Conservation (phyloP, 2,329 filamentous ascomycete species). For the Botrytis hyacinthi region DNA sequence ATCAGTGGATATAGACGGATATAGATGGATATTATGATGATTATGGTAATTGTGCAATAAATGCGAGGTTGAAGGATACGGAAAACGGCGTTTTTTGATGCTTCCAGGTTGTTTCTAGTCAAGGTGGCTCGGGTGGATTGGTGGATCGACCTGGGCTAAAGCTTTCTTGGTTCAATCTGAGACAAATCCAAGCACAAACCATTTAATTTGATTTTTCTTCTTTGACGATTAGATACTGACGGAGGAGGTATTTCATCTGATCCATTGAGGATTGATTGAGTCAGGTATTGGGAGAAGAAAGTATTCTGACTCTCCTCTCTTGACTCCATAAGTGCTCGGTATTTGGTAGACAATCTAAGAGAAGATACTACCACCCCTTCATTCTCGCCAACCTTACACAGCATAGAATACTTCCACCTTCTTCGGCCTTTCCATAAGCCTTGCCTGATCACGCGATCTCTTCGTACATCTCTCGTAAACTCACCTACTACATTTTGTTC, state of each 20-base stretch:
- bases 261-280: not conserved
- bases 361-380: not conserved
- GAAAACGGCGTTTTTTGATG: not conserved
- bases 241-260: not conserved
- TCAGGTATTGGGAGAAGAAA: not conserved
- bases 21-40: not conserved
- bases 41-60: not conserved
- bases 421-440: constrained; percentile 4
- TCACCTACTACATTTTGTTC: not conserved
- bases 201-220: not conserved
- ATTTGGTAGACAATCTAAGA: too few relatives aligned
- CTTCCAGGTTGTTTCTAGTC: not conserved
- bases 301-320: too few relatives aligned
- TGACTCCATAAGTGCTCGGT: too few relatives aligned
- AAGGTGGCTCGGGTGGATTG: not conserved
- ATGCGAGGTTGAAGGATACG: not conserved
- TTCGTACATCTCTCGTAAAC: not conserved
- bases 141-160: not conserved
- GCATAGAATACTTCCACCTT: not conserved
- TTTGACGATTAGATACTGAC: not conserved
- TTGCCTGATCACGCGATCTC: not conserved
- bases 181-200: not conserved
- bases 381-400: constrained; percentile 8
- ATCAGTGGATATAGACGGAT: not conserved
- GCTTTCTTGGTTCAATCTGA: not conserved